Base-by-base conservation (phyloP, 1,139 yeast genomes). In the Pichia sp. region DNA sequence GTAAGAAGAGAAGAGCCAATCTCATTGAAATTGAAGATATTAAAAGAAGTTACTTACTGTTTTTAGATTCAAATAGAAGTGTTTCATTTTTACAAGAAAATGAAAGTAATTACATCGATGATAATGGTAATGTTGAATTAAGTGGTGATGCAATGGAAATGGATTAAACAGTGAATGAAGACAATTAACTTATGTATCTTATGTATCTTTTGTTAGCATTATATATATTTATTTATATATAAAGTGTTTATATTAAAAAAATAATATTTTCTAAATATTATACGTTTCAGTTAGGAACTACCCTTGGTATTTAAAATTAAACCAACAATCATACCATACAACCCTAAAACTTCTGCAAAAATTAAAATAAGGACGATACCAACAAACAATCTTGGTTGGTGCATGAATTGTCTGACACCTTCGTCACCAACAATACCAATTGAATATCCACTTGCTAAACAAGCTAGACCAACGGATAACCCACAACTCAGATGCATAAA, bases 361-460 rank as follows among this genome's bases (percentile, higher is more conserved):
- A 93, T 93, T 70, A 93, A 84, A 69, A 93, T 93, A 73, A 91
- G 81, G 67, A 91, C 93, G 71, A 83, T 83, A 55, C 96, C 96
- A 57, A 93, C 99, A 72, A 93, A 93, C 62, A 93, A 79, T 71
- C 97, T 83, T 60, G 97, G 97, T 74, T 93, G 98, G 70, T 89
- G 96, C 81, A 91, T 93, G 62, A 85, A 84, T 66, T 91, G 96
- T 70, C 99, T 85, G 51, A 93, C 98, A 68, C 99, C 99, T 62
- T 91, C 98, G 69, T 93, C 99, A 61, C 99, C 99, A 50, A 93
- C 99, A 59, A 93, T 90, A 61, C 99, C 99, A 74, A 93, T 93
- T 62, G 99, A 96, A 69, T 88, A 93, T 53, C 99, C 99, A 59
- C 96, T 91, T 55, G 98, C 96, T 66, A 93, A 78, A 70, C 98